A percentile compares a stretch with the other conserved stretches of the same genome.
Conservation (phyloP, 148 eudicot species). For the Vaccinium corymbosum region DNA sequence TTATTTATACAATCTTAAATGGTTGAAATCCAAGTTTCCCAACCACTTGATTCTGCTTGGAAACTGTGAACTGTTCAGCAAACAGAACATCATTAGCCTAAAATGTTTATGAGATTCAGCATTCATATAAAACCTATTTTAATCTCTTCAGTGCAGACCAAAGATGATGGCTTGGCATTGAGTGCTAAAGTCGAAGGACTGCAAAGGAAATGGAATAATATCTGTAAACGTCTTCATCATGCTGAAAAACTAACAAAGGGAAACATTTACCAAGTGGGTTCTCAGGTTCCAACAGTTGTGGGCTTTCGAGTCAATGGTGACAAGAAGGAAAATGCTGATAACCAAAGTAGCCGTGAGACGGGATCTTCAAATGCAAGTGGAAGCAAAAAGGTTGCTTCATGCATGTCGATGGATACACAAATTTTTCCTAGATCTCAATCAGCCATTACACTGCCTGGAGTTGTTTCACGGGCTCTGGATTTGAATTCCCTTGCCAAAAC, state of each 20-base stretch:
- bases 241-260: constrained; percentile 28
- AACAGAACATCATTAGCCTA: neutral
- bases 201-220: constrained; percentile 44
- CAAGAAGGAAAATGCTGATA: constrained; percentile 14
- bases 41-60: neutral
- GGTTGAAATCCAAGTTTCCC: neutral
- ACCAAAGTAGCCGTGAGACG: constrained; percentile 22
- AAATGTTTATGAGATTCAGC: constrained; percentile 14
- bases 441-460: constrained; percentile 18
- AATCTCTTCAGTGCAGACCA: constrained; percentile 69
- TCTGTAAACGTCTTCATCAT: constrained; percentile 36
- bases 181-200: constrained; percentile 34
- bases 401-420: constrained; percentile 19
- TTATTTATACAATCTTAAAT: neutral
- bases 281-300: constrained; percentile 27
- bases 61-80: neutral
- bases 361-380: constrained; percentile 31
- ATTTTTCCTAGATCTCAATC: constrained; percentile 14
- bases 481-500: constrained; percentile 21
- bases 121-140: constrained; percentile 40
- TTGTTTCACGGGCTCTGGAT: constrained; percentile 17
- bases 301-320: constrained; percentile 30
- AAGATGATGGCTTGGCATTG: constrained; percentile 44
- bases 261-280: constrained; percentile 21
- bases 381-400: constrained; percentile 14